These are phyloP conservation scores for Yamadazyma epiphylla DNA, from an alignment of 1,139 yeast species.

Conservation along the genomic window DNA sequence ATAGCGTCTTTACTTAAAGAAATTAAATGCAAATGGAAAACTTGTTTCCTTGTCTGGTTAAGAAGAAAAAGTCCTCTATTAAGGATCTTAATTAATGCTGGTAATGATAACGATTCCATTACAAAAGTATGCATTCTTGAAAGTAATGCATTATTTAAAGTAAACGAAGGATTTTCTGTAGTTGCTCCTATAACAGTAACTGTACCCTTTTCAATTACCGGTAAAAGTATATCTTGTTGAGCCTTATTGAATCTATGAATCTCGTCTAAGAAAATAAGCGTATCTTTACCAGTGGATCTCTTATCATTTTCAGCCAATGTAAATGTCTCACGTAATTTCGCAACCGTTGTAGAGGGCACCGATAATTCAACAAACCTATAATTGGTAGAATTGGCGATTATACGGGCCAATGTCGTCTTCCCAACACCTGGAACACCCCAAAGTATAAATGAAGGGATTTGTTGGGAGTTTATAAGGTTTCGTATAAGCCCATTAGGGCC, in stretches of 20 bases:
- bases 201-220: slow-evolving; percentile 66
- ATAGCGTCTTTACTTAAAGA: slow-evolving; percentile 55
- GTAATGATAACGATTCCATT: slow-evolving; percentile 56
- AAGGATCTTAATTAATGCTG: slow-evolving; percentile 57
- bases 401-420: slow-evolving; percentile 72
- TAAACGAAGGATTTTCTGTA: slow-evolving; percentile 95
- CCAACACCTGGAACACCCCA: slow-evolving; percentile 99
- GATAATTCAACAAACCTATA: slow-evolving; percentile 74
- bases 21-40: slow-evolving; percentile 39
- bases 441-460: slow-evolving; percentile 77
- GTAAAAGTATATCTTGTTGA: slow-evolving; percentile 83
- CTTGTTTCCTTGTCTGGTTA: slow-evolving; percentile 51
- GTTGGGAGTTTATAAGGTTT: slow-evolving; percentile 58
- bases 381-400: slow-evolving; percentile 52
- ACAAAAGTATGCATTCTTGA: slow-evolving; percentile 88
- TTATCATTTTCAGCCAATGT: slow-evolving; percentile 69
- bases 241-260: slow-evolving; percentile 87
- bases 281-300: slow-evolving; percentile 61
- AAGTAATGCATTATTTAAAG: slow-evolving; percentile 78
- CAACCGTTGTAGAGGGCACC: slow-evolving; percentile 75
- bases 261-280: slow-evolving; percentile 86
- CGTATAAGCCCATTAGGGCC: slow-evolving; percentile 71
- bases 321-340: slow-evolving; percentile 69
- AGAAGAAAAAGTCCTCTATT: slow-evolving; percentile 59
- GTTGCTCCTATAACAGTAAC: slow-evolving; percentile 87